Conservation (phyloP, 495 filamentous ascomycete genomes). For the Aspergillus olivimuriae region DNA sequence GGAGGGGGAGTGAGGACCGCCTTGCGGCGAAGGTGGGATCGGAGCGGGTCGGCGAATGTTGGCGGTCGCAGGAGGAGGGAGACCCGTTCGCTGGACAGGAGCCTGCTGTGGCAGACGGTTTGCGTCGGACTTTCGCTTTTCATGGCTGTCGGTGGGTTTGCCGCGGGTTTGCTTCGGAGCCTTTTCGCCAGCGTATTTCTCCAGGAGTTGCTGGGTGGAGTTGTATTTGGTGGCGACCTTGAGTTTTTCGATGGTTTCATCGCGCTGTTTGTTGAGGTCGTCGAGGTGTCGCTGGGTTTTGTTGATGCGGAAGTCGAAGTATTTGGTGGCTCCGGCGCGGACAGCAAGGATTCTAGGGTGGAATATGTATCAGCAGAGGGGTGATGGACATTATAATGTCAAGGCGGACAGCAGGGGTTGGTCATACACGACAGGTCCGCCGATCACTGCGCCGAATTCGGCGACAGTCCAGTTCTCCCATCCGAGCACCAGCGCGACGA, state of each 20-base stretch:
- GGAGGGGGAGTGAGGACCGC: no score
- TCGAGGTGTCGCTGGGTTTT: constrained; percentile 62
- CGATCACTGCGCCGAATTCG: constrained; percentile 71
- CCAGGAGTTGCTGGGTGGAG: constrained; percentile 83
- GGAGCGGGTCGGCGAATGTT: constrained; percentile 54
- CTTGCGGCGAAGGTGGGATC: constrained; percentile 4
- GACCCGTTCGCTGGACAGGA: constrained; percentile 44
- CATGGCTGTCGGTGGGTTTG: constrained; percentile 21
- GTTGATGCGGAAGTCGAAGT: constrained; percentile 77
- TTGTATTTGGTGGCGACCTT: constrained; percentile 93
- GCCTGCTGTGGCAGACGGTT: constrained; percentile 13
- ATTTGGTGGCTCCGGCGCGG: constrained; percentile 51
- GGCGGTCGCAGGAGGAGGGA: constrained; percentile 78
- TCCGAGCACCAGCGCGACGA: constrained; percentile 76
- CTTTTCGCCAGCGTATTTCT: constrained; percentile 79
- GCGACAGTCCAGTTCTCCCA: constrained; percentile 68
- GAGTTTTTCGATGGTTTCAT: constrained; percentile 84
- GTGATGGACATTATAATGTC: no score
- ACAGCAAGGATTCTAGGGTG: constrained; percentile 59
- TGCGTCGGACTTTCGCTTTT: constrained; percentile 11
- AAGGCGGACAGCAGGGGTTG: neutral
- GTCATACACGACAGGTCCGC: constrained; percentile 70
- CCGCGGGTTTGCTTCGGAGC: constrained; percentile 42
- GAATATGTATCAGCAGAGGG: neutral
- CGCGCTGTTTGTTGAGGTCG: constrained; percentile 65